These are phyloP conservation scores for Cronartium quercuum DNA, from an alignment of 1,284 basidiomycete species.

Conservation along the genomic window DNA sequence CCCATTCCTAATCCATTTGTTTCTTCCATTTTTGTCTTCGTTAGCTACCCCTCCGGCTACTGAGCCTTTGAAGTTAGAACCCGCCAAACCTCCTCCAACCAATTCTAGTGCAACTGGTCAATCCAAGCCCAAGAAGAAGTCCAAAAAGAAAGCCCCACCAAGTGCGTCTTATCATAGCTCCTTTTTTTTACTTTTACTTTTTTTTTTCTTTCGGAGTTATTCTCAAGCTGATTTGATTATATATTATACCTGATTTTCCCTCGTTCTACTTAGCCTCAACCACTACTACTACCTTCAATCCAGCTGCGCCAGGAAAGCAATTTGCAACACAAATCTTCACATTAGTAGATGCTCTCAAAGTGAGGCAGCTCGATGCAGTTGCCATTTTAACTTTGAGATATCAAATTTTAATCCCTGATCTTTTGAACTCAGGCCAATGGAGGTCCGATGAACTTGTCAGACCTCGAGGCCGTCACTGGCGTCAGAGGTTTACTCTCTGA, in stretches of 20 bases:
- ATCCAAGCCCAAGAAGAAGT: slow-evolving; percentile 14
- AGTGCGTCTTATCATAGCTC: not conserved
- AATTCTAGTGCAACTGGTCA: not conserved
- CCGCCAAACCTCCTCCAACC: not conserved
- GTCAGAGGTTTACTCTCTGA: slow-evolving; percentile 30
- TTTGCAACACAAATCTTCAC: slow-evolving; percentile 38
- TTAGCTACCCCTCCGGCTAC: not conserved
- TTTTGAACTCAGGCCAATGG: slow-evolving; percentile 5
- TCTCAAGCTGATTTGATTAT: not conserved
- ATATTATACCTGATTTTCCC: not conserved
- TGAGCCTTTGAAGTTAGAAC: not conserved
- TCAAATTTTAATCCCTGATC: not conserved
- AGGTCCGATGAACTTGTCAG: slow-evolving; percentile 34
- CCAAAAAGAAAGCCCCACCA: slow-evolving; percentile 2
- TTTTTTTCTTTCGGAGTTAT: not conserved
- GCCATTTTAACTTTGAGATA: not conserved
- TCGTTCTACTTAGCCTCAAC: not conserved
- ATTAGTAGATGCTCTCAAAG: slow-evolving; percentile 30
- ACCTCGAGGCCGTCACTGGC: slow-evolving; percentile 30
- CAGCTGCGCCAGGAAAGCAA: slow-evolving; percentile 16
- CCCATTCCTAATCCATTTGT: not conserved
- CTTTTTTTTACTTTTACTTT: not conserved
- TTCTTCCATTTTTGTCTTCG: not conserved
- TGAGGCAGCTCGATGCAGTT: not conserved
- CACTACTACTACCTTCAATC: not conserved